Conservation (phyloP, 768 basidiomycete genomes). For the Boletales sp. region DNA sequence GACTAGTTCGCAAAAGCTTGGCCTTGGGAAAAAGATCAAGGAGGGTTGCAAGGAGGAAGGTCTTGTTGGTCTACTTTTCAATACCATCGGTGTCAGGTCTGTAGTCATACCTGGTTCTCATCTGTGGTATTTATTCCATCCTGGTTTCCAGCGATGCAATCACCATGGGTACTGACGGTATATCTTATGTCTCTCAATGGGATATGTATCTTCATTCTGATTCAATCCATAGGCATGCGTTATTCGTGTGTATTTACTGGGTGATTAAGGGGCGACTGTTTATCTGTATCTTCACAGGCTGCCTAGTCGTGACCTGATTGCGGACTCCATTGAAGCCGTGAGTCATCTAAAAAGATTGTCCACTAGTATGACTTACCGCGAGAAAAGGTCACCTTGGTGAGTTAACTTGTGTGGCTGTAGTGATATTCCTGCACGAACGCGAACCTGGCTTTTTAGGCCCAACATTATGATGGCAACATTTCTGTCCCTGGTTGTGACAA, state of each 20-base stretch:
- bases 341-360: slow-evolving; percentile 11
- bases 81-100: slow-evolving; percentile 81
- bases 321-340: slow-evolving; percentile 85
- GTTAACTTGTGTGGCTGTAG: slow-evolving; percentile 1
- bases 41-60: slow-evolving; percentile 79
- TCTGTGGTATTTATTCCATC: background rate
- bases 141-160: slow-evolving; percentile 64
- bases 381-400: slow-evolving; percentile 54
- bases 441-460: slow-evolving; percentile 47
- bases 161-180: slow-evolving; percentile 86
- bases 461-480: slow-evolving; percentile 87
- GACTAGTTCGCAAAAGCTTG: slow-evolving; percentile 48
- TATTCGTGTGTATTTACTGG: slow-evolving; percentile 59
- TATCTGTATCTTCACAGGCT: slow-evolving; percentile 42
- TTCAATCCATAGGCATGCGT: slow-evolving; percentile 60
- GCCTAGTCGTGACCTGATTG: slow-evolving; percentile 85
- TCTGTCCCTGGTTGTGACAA: slow-evolving; percentile 88
- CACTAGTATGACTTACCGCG: slow-evolving; percentile 6
- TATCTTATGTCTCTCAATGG: slow-evolving; percentile 15
- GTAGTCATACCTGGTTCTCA: slow-evolving; percentile 3
- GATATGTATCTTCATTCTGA: background rate
- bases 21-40: slow-evolving; percentile 76
- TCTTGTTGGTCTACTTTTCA: slow-evolving; percentile 78
- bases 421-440: background rate
- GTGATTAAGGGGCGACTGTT: background rate